Conservation (phyloP, 164 flowering plant species). For the Cinnamomum chago region DNA sequence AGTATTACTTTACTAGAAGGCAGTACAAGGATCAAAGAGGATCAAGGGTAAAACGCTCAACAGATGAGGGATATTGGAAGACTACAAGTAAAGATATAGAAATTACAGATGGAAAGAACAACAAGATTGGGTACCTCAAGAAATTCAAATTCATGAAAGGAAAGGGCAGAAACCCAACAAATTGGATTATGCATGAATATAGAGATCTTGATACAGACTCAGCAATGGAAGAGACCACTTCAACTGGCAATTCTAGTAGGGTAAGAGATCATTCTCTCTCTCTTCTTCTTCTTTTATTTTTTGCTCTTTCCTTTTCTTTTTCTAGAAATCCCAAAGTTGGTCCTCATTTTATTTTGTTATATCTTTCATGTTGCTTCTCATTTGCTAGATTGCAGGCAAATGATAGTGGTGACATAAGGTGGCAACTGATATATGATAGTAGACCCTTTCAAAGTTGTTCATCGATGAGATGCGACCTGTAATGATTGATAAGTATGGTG, state of each 20-base stretch:
- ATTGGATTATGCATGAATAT: not conserved
- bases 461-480: too few relatives aligned
- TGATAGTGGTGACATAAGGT: too few relatives aligned
- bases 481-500: too few relatives aligned
- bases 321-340: not conserved
- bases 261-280: not conserved
- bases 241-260: not conserved
- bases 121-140: not conserved
- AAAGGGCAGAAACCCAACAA: not conserved
- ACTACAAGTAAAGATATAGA: not conserved
- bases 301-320: not conserved
- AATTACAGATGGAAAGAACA: too few relatives aligned
- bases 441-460: not conserved
- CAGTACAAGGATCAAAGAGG: not conserved
- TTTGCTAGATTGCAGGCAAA: too few relatives aligned
- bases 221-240: too few relatives aligned
- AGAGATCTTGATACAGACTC: not conserved
- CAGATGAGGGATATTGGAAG: not conserved
- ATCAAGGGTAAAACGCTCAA: not conserved
- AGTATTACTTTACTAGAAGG: not conserved
- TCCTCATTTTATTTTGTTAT: not conserved
- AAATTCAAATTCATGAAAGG: not conserved
- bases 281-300: too few relatives aligned
- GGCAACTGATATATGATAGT: too few relatives aligned
- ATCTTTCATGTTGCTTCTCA: too few relatives aligned